These are phyloP conservation scores for Opeltia flavorubescens DNA, from an alignment of 495 filamentous ascomycete genomes.

Conservation along the genomic window DNA sequence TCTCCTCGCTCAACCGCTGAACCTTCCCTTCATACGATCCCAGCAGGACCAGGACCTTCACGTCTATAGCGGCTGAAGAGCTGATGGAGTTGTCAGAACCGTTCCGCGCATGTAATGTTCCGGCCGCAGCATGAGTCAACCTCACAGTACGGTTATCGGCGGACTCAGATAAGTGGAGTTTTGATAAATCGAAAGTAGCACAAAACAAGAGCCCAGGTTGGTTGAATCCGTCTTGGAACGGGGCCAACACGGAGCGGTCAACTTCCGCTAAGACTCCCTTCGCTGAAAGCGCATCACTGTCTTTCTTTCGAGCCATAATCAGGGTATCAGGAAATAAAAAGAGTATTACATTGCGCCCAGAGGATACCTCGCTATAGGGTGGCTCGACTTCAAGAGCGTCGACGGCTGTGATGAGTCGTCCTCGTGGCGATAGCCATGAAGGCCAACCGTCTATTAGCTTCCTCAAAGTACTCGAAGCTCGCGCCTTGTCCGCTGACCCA, in stretches of 20 bases:
- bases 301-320: slow-evolving; percentile 56
- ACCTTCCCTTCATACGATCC: slow-evolving; percentile 72
- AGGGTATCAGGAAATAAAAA: slow-evolving; percentile 75
- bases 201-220: slow-evolving; percentile 57
- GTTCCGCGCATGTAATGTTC: background rate
- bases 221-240: slow-evolving; percentile 33
- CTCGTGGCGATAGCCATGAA: slow-evolving; percentile 48
- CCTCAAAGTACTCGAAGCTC: slow-evolving; percentile 56
- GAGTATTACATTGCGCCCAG: slow-evolving; percentile 50
- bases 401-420: slow-evolving; percentile 70
- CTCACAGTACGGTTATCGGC: slow-evolving; percentile 57
- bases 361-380: slow-evolving; percentile 41
- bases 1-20: slow-evolving; percentile 65
- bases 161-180: slow-evolving; percentile 64
- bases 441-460: slow-evolving; percentile 76
- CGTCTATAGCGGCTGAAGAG: background rate
- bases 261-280: slow-evolving; percentile 70
- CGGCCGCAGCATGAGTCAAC: slow-evolving; percentile 42
- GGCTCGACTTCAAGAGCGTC: slow-evolving; percentile 67
- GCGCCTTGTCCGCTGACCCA: slow-evolving; percentile 46
- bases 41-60: slow-evolving; percentile 7
- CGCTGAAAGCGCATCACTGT: slow-evolving; percentile 47
- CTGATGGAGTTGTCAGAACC: background rate
- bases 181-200: slow-evolving; percentile 54
- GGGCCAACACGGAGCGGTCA: slow-evolving; percentile 40